phyloP scores from a whole-genome alignment of 2,329 filamentous ascomycete species.

The Ploettnerulaceae sp. region DNA sequence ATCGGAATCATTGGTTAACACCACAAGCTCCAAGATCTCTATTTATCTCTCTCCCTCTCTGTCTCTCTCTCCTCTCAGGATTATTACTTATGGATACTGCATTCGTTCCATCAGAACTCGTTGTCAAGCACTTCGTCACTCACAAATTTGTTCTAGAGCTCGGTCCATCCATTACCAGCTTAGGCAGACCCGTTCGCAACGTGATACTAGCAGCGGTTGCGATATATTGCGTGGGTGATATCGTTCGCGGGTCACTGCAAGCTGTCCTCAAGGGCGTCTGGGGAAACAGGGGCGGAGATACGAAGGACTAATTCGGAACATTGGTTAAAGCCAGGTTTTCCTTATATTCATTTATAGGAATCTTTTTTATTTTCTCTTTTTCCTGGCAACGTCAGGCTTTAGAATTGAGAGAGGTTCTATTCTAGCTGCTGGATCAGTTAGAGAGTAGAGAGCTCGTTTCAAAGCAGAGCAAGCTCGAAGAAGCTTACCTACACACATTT shows the following conservation, averaged over 20 bases:
- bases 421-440: slow-evolving; percentile 8
- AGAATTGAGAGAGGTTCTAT: slow-evolving; percentile 1
- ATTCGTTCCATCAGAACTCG: slow-evolving; percentile 39
- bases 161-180: slow-evolving; percentile 42
- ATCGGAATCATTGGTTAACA: slow-evolving; percentile 15
- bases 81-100: slow-evolving; percentile 30
- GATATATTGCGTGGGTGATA: slow-evolving; percentile 34
- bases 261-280: slow-evolving; percentile 28
- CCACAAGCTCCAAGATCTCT: slow-evolving; percentile 4
- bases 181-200: slow-evolving; percentile 47
- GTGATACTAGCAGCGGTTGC: slow-evolving; percentile 45
- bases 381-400: neutral
- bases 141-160: slow-evolving; percentile 49
- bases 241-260: slow-evolving; percentile 35
- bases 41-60: neutral
- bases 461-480: neutral
- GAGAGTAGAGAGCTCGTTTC: neutral
- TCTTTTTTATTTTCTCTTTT: neutral
- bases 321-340: slow-evolving; percentile 1
- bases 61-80: neutral
- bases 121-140: slow-evolving; percentile 42
- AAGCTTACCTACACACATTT: slow-evolving; percentile 9
- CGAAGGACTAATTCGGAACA: slow-evolving; percentile 3
- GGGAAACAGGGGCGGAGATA: slow-evolving; percentile 12
- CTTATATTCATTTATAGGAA: neutral